Conservation (phyloP, 2,329 filamentous ascomycete genomes). For the Trichoderma afroharzianum region DNA sequence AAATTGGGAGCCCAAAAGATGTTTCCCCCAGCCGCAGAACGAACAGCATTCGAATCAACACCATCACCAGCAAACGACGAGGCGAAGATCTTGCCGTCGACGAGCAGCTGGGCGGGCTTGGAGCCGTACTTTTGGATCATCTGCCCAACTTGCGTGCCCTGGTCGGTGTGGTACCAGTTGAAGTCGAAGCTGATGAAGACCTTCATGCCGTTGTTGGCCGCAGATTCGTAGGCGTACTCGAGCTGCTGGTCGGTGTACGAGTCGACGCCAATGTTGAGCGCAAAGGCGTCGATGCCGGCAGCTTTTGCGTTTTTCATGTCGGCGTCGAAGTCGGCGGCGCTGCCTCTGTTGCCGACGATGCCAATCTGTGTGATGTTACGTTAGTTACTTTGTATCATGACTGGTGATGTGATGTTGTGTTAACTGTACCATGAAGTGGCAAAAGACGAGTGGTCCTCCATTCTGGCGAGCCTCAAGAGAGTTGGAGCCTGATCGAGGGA, state of each 20-base stretch:
- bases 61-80: slow-evolving; percentile 51
- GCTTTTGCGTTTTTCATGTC: slow-evolving; percentile 45
- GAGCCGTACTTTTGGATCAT: slow-evolving; percentile 45
- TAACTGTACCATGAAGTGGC: not conserved
- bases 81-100: slow-evolving; percentile 48
- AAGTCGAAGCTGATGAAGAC: slow-evolving; percentile 57
- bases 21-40: slow-evolving; percentile 38
- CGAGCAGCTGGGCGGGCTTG: slow-evolving; percentile 43
- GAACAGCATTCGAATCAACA: slow-evolving; percentile 40
- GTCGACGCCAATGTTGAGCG: slow-evolving; percentile 47
- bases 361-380: slow-evolving; percentile 43
- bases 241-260: slow-evolving; percentile 43
- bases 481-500: not conserved
- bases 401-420: too few species aligned
- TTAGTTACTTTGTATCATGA: too few species aligned
- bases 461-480: not conserved
- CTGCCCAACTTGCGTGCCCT: slow-evolving; percentile 40
- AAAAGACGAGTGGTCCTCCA: not conserved
- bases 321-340: slow-evolving; percentile 42
- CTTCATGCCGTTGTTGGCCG: slow-evolving; percentile 45
- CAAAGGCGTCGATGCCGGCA: slow-evolving; percentile 46
- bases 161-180: slow-evolving; percentile 41
- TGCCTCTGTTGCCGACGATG: slow-evolving; percentile 40
- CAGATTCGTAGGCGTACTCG: slow-evolving; percentile 45
- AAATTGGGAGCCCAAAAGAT: slow-evolving; percentile 51